Base-by-base conservation (phyloP, 208 protist species). In the Leishmania major region DNA sequence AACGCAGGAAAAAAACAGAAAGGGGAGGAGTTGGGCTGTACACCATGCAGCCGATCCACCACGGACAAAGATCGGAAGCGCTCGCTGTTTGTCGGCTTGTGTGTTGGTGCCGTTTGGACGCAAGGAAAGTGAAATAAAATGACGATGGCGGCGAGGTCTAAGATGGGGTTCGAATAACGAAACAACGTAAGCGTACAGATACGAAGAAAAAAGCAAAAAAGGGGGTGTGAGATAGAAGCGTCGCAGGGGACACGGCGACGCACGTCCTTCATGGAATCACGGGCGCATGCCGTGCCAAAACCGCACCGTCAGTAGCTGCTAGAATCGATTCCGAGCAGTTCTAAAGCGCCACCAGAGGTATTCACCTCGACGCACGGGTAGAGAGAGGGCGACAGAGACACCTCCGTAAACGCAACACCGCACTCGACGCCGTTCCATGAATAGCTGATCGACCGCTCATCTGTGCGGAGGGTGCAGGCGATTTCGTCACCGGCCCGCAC, bases 341-440 rank as follows among this genome's bases (percentile, higher is more conserved):
- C 89, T 43, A 94, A 67, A 3, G 79, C 75, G 60, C 80, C 80
- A 60, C 91, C 91, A 31, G 81, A 70, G 3, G 69, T 72, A 67
- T 94, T 90, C 40, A 94, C 51, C 80, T 94, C 91, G 45, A 94
- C 84, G 2, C 87, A 88, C 2, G 91, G 91, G 77, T 91, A 92
- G 35, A 94, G 85, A 0, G 91, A 86, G 25, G 79, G 77, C 10
- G 75, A 66, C 4, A 91, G 69, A 62, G 62, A 67, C 31, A 92
- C 84, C 15, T 69, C 67, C 6, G 47, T 75, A 76, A 94, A 90
- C 62, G 87, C 91, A 0, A 91, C 82, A 28, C 91, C 91, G 66
- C 87, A 92, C 57, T 87, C 88, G 35, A 89, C 72, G 74, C 87
- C 89, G 69, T 90, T 89, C 64, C 89, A 86, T 35, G 77, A 59